Percentiles rank a stretch among this genome's conserved stretches.
These are phyloP conservation scores for Ogataea nakhonphanomensis DNA, from an alignment of 805 yeast species.

Conservation along the genomic window DNA sequence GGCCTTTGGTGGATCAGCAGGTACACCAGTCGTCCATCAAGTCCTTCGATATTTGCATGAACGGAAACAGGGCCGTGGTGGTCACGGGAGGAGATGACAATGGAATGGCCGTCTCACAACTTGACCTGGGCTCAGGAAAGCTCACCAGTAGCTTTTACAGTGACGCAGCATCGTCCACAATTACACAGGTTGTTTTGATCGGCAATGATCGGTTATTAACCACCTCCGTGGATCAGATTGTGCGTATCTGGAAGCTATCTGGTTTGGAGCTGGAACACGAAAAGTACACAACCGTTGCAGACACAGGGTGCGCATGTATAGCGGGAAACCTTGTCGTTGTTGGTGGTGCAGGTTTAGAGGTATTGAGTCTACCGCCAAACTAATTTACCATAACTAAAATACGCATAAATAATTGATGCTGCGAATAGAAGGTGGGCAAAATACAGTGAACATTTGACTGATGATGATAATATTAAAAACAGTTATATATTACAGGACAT, in stretches of 20 bases:
- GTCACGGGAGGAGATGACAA: slow-evolving; percentile 95
- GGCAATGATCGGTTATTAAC: slow-evolving; percentile 42
- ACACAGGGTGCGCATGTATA: slow-evolving; percentile 72
- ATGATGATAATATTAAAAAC: no score
- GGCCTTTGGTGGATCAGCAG: slow-evolving; percentile 39
- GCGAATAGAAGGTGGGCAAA: no score
- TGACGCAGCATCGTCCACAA: slow-evolving; percentile 81
- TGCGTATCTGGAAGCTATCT: slow-evolving; percentile 59
- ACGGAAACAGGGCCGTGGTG: slow-evolving; percentile 28
- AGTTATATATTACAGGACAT: no score
- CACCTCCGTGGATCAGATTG: slow-evolving; percentile 80
- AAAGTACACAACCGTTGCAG: slow-evolving; percentile 79
- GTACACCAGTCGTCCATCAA: slow-evolving; percentile 88
- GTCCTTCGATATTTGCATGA: slow-evolving; percentile 39
- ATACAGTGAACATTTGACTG: no score
- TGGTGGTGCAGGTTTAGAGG: slow-evolving; percentile 78
- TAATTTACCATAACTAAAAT: no score
- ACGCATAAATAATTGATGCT: no score
- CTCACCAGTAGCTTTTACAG: slow-evolving; percentile 31
- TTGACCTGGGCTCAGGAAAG: slow-evolving; percentile 19
- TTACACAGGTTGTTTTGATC: slow-evolving; percentile 56
- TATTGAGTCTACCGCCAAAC: slow-evolving; percentile 8
- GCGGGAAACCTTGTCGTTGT: slow-evolving; percentile 41
- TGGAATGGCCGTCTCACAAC: slow-evolving; percentile 46
- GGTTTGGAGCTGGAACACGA: slow-evolving; percentile 35